Evolutionary conservation across 257 asterid genomes (phyloP), one percentile per base, ranked within the genome.

Genomic region (Capsicum baccatum): DNA sequence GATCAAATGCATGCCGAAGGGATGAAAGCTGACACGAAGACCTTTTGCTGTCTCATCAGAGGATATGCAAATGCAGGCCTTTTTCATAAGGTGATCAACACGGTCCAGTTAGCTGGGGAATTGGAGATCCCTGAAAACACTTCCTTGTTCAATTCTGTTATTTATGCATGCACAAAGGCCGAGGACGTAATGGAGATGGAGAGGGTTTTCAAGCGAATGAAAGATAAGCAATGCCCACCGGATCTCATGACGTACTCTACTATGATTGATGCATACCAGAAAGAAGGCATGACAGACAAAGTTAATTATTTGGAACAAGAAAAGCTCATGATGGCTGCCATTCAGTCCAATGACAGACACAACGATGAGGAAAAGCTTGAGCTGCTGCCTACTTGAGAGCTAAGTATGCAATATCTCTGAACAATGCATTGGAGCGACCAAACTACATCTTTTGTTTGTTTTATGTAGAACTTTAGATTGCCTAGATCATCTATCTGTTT

Each of bases 131-230:
- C 97, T 2, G 98, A 96, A 91, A 92, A 90, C 83, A 90, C 97
- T 39, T 89, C 95, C n/a, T 94, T 94, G 85, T 93, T 92, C 52
- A 96, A 92, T 85, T 95, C 98, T 8, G 93, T 96, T 67, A 56
- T 96, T 68, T 92, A 91, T 83, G 98, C 98, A 48, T 96, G 98
- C 88, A 89, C 98, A 42, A 91, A 88, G 88, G 97, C 98, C 17
- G 95, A 90, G 67, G 98, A 96, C 84, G 85, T 96, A 44, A 90
- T 92, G 96, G 98, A 96, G 88, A 96, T 96, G 97, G 98, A 92
- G 79, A 89, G 98, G 84, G 97, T 93, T 83, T 96, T 92, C 84
- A 83, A 89, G 90, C 91, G 98, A 86, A 96, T 92, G 99, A 96
- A 93, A 85, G 94, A 89, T 44, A 91, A 92, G 89, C 79, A 58